Base-by-base conservation (phyloP, 257 asterid genomes). In the Ehretia macrophylla region DNA sequence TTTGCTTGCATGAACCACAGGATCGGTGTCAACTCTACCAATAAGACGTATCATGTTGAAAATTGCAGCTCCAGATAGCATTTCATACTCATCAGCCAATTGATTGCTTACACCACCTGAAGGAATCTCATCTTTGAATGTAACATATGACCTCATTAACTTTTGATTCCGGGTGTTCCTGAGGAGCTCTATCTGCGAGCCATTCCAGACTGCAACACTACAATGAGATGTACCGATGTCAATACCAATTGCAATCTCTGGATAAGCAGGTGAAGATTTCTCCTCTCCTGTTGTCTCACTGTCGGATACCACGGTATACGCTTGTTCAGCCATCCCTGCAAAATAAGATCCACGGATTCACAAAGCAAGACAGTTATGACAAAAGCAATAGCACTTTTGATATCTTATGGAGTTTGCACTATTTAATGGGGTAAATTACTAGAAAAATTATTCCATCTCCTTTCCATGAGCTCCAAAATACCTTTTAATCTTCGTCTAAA, bases 211-310 rank as follows among this genome's bases (percentile, higher is more conserved):
- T 1, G 98, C 98, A 17, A 85, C 75, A 10, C 94, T 85, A 45
- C 94, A 88, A 37, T 91, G 95, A 23, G 95, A 91, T 4, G 96
- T 91, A 59, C 98, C 96, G 11, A 91, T 83, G 76, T 88, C 98
- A 8, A 91, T 81, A 8, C 98, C 98, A 45, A 91, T 70, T 3
- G 98, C 92, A 20, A 76, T 59, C 56, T 91, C 96, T 1, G 82
- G 76, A 40, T 62, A 55, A n/a, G 74, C 60, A 4, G 84, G 62
- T 0, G 85, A 69, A 8, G 89, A 35, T 59, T 83, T 85, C 11
- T 82, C 95, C 52, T 87, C 98, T 48, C 85, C 88, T 1, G 84
- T 82, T 17, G 89, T 85, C 68, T 91, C 96, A 19, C 95, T 72
- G 42, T 91, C 98, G 0, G 96, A 91, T 56, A 79, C 96, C 44